Conservation (phyloP, 1,139 yeast genomes). For the Saccharomyces hybrid region DNA sequence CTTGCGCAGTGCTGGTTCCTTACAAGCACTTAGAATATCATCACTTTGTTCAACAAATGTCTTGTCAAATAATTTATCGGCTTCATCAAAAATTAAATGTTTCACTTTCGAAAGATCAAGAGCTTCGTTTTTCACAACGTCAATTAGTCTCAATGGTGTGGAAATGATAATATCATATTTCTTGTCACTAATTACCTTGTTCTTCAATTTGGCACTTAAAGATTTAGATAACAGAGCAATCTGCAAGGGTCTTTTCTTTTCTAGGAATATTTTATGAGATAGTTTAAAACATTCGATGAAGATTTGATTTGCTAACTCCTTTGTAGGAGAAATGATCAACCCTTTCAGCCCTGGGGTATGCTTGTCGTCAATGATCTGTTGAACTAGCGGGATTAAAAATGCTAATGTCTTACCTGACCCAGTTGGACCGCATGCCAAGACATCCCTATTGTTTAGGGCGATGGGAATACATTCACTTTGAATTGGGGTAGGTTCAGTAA, state of each 20-base stretch:
- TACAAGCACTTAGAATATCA: slow-evolving; percentile 62
- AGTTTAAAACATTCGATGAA: slow-evolving; percentile 60
- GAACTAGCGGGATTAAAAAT: slow-evolving; percentile 74
- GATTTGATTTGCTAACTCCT: slow-evolving; percentile 83
- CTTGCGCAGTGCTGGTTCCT: slow-evolving; percentile 43
- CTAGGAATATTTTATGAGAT: slow-evolving; percentile 38
- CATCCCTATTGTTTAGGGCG: slow-evolving; percentile 55
- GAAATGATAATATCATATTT: slow-evolving; percentile 77
- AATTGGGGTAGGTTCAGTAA: slow-evolving; percentile 82
- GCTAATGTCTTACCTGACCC: slow-evolving; percentile 93
- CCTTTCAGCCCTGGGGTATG: slow-evolving; percentile 52
- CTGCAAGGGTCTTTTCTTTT: slow-evolving; percentile 42
- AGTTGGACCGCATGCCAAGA: slow-evolving; percentile 87
- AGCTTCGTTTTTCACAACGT: slow-evolving; percentile 56
- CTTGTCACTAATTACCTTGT: slow-evolving; percentile 46
- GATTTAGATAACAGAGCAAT: slow-evolving; percentile 70
- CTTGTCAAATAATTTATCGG: slow-evolving; percentile 85
- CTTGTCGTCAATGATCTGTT: slow-evolving; percentile 35
- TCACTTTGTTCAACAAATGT: slow-evolving; percentile 92
- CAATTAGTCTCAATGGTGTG: slow-evolving; percentile 84
- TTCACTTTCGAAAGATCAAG: slow-evolving; percentile 58
- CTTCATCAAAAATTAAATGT: slow-evolving; percentile 84
- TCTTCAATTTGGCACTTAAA: slow-evolving; percentile 60
- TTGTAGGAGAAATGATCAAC: slow-evolving; percentile 83
- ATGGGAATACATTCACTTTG: slow-evolving; percentile 83